Evolutionary conservation across 179 eudicot genomes (phyloP), one percentile per base, ranked within the genome.

Genomic region (Nepenthes alata): DNA sequence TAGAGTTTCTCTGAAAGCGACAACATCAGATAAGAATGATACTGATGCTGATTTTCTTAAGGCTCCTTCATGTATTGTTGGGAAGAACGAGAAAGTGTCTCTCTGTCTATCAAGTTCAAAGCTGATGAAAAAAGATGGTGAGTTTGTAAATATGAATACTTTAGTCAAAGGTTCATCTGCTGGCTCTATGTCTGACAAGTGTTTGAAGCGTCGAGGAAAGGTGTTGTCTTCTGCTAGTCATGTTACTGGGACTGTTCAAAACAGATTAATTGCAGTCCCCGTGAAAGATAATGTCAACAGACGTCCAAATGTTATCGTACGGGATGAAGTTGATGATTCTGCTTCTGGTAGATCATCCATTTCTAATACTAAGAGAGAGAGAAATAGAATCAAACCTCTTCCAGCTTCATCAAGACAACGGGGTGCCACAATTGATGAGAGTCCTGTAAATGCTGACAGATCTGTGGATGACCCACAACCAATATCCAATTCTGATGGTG

Each of bases 31-130:
- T 70, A 73, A 66, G 72, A 65, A 61, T 61, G 71, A 59, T 54
- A 64, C 65, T 25, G 47, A 6, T 47, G 69, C 53, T 59, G 76
- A 63, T 54, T 48, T 61, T 51, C 60, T 50, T 38, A 63, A 70
- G 62, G 59, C 58, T 61, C 59, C 73, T 59, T 58, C 67, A 9
- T 66, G 47, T 57, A 70, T 11, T 60, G 11, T 37, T 70, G 75
- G 78, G 75, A 80, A 64, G 70, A 89, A 72, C 75, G 82, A 80
- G 60, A 86, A 75, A 72, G 56, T 64, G 11, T 38, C 25, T 35
- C 61, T 49, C 57, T 55, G 60, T 62, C 50, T 56, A 38, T 69
- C 82, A 61, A 53, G 53, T 60, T 73, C 77, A 59, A 71, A 59
- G 66, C 56, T 54, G 57, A 57, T 15, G 36, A 58, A 65, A 64